These are phyloP conservation scores for Neurospora discreta DNA, from an alignment of 495 filamentous ascomycete species.

Conservation along the genomic window DNA sequence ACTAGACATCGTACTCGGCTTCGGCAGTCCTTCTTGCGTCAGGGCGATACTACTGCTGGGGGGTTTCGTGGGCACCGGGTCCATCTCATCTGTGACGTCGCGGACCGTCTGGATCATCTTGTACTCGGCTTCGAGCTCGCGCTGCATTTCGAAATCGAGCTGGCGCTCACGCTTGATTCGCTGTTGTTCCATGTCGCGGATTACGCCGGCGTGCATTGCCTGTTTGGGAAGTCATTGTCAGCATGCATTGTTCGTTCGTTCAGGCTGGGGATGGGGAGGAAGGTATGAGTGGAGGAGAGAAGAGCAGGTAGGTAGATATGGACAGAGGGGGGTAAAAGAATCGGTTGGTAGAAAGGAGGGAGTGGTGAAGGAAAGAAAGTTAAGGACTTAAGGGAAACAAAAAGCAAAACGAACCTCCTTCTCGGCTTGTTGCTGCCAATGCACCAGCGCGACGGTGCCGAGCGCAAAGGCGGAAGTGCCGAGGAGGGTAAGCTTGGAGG, in stretches of 20 bases:
- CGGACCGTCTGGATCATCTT: constrained; percentile 62
- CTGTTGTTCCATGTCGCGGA: constrained; percentile 92
- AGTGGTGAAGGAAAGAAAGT: background rate
- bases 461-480: constrained; percentile 65
- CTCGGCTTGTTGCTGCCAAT: constrained; percentile 77
- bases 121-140: constrained; percentile 76
- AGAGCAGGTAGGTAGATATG: no score
- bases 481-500: constrained; percentile 75
- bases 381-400: background rate
- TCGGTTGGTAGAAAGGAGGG: background rate
- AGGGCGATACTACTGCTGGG: background rate
- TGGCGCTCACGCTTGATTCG: constrained; percentile 77
- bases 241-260: no score
- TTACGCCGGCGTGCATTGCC: constrained; percentile 93
- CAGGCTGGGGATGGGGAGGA: no score
- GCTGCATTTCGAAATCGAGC: constrained; percentile 89
- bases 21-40: background rate
- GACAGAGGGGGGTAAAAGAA: no score
- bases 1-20: background rate
- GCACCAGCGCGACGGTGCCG: constrained; percentile 74
- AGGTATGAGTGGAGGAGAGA: no score
- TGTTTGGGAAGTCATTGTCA: background rate
- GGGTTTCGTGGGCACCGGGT: background rate
- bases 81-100: constrained; percentile 21
- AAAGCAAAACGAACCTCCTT: constrained; percentile 51